A percentile compares a stretch with the other conserved stretches of the same genome.
Evolutionary conservation across 2,329 filamentous ascomycete genomes (phyloP).

Genomic region (Berkeleyomyces basicola): DNA sequence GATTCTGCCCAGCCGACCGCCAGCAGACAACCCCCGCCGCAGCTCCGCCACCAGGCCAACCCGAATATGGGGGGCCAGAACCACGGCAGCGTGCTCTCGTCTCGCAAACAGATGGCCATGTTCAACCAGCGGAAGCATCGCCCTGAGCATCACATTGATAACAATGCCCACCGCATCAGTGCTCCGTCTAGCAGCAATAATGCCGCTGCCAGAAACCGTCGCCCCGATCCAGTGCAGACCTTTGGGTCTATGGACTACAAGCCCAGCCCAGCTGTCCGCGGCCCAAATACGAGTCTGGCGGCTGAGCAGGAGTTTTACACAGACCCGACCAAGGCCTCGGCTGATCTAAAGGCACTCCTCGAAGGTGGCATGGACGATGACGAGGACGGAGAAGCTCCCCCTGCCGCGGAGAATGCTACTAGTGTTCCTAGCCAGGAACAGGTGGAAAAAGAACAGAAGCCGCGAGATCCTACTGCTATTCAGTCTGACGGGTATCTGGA

Average conservation of each 20-base stretch:
- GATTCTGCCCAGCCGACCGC: background rate
- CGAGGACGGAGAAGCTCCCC: constrained; percentile 24
- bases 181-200: constrained; percentile 17
- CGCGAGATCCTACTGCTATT: constrained; percentile 1
- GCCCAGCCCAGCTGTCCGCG: constrained; percentile 3
- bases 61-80: background rate
- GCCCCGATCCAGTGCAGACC: constrained; percentile 14
- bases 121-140: constrained; percentile 38
- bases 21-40: background rate
- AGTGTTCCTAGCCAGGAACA: background rate
- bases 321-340: constrained; percentile 53
- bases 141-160: constrained; percentile 39
- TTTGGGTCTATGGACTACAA: constrained; percentile 11
- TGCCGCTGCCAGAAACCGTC: constrained; percentile 23
- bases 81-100: constrained; percentile 27
- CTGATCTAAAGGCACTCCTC: constrained; percentile 65
- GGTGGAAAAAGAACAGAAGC: background rate
- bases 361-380: constrained; percentile 68
- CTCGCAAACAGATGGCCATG: constrained; percentile 38
- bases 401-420: background rate
- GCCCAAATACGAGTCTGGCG: constrained; percentile 9
- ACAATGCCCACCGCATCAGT: constrained; percentile 28
- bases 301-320: constrained; percentile 40
- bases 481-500: constrained; percentile 35
- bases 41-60: background rate